A percentile compares a stretch with the other conserved stretches of the same genome.
These are phyloP conservation scores for Colletotrichum sojae DNA, from an alignment of 2,329 filamentous ascomycete species.

Conservation along the genomic window DNA sequence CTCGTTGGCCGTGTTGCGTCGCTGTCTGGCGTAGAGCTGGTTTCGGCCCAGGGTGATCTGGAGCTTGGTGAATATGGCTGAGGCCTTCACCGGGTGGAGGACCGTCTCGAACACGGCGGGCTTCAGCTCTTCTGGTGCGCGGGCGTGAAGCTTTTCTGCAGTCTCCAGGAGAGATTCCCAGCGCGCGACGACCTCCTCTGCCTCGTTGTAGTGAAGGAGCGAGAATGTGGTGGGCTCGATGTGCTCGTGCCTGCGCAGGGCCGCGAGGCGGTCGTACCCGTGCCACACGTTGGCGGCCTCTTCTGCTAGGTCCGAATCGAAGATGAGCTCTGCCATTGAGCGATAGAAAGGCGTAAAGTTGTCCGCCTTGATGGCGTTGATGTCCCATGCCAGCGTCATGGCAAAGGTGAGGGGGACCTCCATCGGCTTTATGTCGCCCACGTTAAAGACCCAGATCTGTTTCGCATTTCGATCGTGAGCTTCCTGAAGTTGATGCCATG, in stretches of 20 bases:
- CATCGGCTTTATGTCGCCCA: conserved; percentile 73
- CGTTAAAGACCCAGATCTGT: conserved; percentile 74
- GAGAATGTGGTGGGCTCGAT: conserved; percentile 70
- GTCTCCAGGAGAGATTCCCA: conserved; percentile 55
- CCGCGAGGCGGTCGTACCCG: conserved; percentile 63
- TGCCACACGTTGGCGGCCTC: conserved; percentile 65
- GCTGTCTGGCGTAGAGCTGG: conserved; percentile 67
- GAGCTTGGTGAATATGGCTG: conserved; percentile 66
- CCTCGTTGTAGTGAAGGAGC: conserved; percentile 72
- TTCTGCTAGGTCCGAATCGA: conserved; percentile 60
- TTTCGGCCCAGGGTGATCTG: conserved; percentile 64
- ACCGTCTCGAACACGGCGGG: conserved; percentile 73
- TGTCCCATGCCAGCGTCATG: conserved; percentile 70
- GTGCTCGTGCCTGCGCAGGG: conserved; percentile 72
- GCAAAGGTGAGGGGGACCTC: conserved; percentile 70
- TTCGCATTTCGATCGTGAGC: conserved; percentile 64
- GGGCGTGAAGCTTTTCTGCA: conserved; percentile 47
- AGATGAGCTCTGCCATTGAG: conserved; percentile 46
- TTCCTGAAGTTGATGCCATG: conserved; percentile 67
- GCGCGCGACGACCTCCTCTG: conserved; percentile 64
- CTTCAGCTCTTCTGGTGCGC: conserved; percentile 51
- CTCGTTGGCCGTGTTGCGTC: conserved; percentile 69
- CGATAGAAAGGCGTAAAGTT: conserved; percentile 47
- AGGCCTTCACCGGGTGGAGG: conserved; percentile 72
- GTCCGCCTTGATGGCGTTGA: conserved; percentile 60